These are phyloP conservation scores for Agapanthus africanus DNA, from an alignment of 106 monocot genomes.

Conservation along the genomic window DNA sequence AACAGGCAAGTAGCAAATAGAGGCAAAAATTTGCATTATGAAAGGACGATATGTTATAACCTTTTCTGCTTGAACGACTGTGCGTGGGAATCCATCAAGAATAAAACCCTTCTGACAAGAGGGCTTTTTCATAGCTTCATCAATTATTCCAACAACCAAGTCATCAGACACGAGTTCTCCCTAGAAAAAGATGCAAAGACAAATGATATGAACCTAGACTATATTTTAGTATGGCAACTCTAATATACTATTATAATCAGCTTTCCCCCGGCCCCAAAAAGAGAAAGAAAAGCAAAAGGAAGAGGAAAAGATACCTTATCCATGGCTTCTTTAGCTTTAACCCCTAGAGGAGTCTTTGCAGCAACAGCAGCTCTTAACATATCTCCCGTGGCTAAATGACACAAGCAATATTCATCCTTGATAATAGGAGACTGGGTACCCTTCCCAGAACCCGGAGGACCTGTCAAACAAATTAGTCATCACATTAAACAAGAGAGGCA, in stretches of 20 bases:
- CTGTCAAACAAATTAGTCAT: constrained; percentile 38
- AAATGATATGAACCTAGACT: neutral
- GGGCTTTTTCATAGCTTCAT: constrained; percentile 92
- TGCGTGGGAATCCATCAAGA: constrained; percentile 35
- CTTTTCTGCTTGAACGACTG: constrained; percentile 95
- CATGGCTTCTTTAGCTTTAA: constrained; percentile 9
- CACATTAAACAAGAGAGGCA: too few relatives aligned
- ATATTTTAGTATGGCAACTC: constrained; percentile 1
- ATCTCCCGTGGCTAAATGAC: constrained; percentile 98
- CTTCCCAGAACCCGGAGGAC: constrained; percentile 98
- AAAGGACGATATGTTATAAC: constrained; percentile 27
- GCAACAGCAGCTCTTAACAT: constrained; percentile 97
- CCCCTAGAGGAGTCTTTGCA: constrained; percentile 33
- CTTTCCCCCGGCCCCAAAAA: too few relatives aligned
- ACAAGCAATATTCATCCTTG: constrained; percentile 96
- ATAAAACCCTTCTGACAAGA: constrained; percentile 93
- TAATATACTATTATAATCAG: neutral
- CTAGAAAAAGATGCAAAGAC: constrained; percentile 23
- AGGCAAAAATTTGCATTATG: neutral
- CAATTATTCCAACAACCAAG: constrained; percentile 15
- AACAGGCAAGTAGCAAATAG: too few relatives aligned
- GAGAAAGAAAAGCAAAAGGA: neutral
- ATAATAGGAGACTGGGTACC: constrained; percentile 98
- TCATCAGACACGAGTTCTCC: constrained; percentile 70
- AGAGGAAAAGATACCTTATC: constrained; percentile 22